Base-by-base conservation (phyloP, 1,139 yeast genomes). In the Zygoascus hellenicus region DNA sequence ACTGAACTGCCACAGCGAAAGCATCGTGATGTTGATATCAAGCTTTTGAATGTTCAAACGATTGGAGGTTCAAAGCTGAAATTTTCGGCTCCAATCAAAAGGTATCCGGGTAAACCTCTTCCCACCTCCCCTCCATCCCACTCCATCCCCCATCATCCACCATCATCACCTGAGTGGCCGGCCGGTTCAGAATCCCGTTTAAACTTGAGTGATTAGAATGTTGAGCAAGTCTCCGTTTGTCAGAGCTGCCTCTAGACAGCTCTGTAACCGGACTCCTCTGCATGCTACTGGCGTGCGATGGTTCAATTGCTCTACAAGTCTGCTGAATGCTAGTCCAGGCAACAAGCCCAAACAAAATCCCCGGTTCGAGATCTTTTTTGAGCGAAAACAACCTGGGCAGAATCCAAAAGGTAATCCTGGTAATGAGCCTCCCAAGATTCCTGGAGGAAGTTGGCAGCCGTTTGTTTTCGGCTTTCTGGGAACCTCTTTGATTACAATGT, bases 401-500 rank as follows among this genome's bases (percentile, higher is more conserved):
- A 22, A 28, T 10, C 13, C 13, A 13, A 34, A 34, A 7, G 36
- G 36, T 10, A 22, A 35, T 2, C 17, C 46, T 10, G 45, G 41
- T 5, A 22, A 16, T 2, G n/a, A 19, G 26, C 33, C 45, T 26
- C 45, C 36, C 13, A 34, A 42, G 14, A n/a, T 36, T 11, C 40
- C 40, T 28, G 46, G 41, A 15, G 42, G 37, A 11, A 30, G 31
- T 14, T 43, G 46, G 46, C 41, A 37, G 41, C 46, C 46, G n/a
- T 43, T 43, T 43, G 46, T 37, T 29, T 22, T 43, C 14, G 46
- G 46, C 9, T 35, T 36, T 17, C 5, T 43, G 11, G 46, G 46
- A 2, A 37, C 41, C 10, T 28, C 46, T 10, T 10, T 36, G 16
- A 36, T 36, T n/a, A 36, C 46, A 11, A 36, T 43, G 39, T 33